Conservation (phyloP, 1,284 basidiomycete genomes). For the Leccinum pachyderme region DNA sequence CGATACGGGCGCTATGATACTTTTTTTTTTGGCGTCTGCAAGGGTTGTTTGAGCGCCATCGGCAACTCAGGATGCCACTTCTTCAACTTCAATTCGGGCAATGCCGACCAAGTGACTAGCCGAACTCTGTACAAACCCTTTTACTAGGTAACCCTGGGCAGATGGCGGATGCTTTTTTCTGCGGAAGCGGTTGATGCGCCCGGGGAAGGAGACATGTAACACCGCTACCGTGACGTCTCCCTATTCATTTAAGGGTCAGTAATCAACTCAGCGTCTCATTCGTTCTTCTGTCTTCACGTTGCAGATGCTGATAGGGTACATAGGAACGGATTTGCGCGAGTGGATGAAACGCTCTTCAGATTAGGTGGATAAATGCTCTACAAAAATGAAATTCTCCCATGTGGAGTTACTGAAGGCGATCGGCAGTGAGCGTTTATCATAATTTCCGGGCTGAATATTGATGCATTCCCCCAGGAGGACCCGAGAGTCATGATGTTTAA, state of each 20-base stretch:
- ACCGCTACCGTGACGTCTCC: not conserved
- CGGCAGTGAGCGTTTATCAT: not conserved
- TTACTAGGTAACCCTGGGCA: not conserved
- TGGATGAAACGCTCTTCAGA: not conserved
- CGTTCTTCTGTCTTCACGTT: not conserved
- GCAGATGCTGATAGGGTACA: not conserved
- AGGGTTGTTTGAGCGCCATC: not conserved
- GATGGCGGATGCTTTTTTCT: not conserved
- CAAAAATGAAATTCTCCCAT: not conserved
- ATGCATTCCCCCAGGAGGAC: not conserved
- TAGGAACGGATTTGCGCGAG: not conserved
- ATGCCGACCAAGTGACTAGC: not conserved
- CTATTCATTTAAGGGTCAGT: not conserved
- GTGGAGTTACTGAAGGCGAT: not conserved
- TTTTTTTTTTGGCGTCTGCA: not conserved
- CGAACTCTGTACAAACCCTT: not conserved
- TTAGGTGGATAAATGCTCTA: not conserved
- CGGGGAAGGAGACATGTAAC: not conserved
- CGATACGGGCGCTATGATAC: not conserved
- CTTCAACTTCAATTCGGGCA: not conserved
- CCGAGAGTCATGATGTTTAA: not conserved
- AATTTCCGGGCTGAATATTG: not conserved
- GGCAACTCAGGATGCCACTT: not conserved
- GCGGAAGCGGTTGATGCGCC: not conserved
- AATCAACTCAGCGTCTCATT: not conserved